Evolutionary conservation across 345 rosid species (phyloP).

Genomic region (Populus nigra): DNA sequence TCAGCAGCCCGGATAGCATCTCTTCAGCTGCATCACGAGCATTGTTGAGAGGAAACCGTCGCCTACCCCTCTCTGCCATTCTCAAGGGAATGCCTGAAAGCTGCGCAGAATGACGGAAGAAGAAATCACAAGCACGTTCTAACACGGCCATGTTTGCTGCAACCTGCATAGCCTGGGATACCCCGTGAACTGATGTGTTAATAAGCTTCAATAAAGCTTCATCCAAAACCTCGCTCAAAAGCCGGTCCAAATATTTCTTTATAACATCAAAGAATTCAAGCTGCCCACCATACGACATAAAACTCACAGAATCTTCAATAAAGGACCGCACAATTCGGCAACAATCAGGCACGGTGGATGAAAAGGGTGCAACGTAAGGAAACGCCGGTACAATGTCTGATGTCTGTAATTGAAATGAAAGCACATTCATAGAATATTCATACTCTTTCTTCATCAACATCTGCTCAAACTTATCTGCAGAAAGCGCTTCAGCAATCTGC

Average conservation of each 20-base stretch:
- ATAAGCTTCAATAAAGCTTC: conserved; percentile 81
- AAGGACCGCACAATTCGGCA: conserved; percentile 93
- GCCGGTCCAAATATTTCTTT: conserved; percentile 88
- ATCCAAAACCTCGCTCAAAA: conserved; percentile 78
- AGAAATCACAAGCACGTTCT: conserved; percentile 97
- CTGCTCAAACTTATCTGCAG: conserved; percentile 97
- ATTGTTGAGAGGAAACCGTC: conserved; percentile 83
- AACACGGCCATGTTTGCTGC: conserved; percentile 97
- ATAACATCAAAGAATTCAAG: conserved; percentile 87
- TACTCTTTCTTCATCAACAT: conserved; percentile 98
- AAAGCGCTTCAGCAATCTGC: conserved; percentile 83
- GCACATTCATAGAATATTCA: conserved; percentile 96
- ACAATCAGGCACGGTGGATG: conserved; percentile 91
- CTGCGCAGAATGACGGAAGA: conserved; percentile 92
- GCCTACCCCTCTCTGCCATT: conserved; percentile 92
- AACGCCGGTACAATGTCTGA: conserved; percentile 87
- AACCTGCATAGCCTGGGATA: conserved; percentile 93
- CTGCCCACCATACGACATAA: conserved; percentile 94
- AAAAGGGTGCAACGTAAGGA: conserved; percentile 90
- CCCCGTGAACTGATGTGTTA: conserved; percentile 73
- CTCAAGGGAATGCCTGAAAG: conserved; percentile 88
- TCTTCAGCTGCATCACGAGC: conserved; percentile 91
- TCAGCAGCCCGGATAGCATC: conserved; percentile 84
- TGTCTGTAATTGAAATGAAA: conserved; percentile 89
- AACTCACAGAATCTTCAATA: conserved; percentile 93